Conservation (phyloP, 2,329 filamentous ascomycete genomes). For the Lasiodiplodia gonubiensis region DNA sequence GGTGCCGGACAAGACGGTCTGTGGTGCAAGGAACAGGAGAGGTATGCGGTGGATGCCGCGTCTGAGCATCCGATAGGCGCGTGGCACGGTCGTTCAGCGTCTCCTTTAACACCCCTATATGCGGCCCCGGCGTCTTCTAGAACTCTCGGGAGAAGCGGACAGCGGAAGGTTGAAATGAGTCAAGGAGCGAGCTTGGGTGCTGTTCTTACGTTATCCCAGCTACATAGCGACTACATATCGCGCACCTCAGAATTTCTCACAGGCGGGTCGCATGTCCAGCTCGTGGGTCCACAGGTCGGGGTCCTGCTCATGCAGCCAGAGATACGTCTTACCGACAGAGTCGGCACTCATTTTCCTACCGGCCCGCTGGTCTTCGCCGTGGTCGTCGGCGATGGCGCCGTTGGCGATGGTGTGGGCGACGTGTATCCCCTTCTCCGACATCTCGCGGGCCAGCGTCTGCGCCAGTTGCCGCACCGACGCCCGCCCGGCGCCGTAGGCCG, state of each 20-base stretch:
- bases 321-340: constrained; percentile 62
- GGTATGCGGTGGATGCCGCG: constrained; percentile 14
- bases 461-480: constrained; percentile 61
- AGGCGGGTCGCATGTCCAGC: constrained; percentile 57
- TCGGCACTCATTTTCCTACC: constrained; percentile 65
- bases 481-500: constrained; percentile 56
- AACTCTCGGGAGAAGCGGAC: neutral
- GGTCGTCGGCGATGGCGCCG: constrained; percentile 59
- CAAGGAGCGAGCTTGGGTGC: neutral
- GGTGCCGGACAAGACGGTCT: neutral
- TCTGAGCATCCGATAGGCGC: constrained; percentile 3
- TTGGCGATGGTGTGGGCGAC: constrained; percentile 66
- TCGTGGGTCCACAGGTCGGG: constrained; percentile 61
- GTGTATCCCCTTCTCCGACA: constrained; percentile 62
- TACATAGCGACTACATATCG: neutral
- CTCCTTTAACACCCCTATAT: constrained; percentile 1
- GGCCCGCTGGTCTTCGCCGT: constrained; percentile 53
- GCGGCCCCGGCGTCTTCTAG: constrained; percentile 13
- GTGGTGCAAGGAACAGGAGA: constrained; percentile 9
- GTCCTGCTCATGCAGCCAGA: constrained; percentile 57
- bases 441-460: constrained; percentile 62
- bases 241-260: constrained; percentile 52
- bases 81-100: neutral
- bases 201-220: neutral
- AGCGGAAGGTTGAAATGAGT: neutral